phyloP scores from a whole-genome alignment of 164 flowering plant genomes.

The Vitis labrusca region DNA sequence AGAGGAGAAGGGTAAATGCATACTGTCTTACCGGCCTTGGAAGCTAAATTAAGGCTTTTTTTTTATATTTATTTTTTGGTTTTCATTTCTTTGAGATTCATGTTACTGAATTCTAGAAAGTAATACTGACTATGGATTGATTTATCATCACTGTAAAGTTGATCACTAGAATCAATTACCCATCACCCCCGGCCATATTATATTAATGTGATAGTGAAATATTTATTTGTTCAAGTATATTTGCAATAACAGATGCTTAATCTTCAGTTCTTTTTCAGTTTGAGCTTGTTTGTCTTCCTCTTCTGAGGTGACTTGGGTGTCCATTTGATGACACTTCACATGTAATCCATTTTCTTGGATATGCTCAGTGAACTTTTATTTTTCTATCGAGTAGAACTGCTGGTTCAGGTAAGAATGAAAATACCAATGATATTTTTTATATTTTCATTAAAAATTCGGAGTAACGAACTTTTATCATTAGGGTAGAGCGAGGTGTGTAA shows the following conservation, averaged over 20 bases:
- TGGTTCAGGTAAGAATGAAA: no score
- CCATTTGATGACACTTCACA: no score
- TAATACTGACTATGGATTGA: slow-evolving; percentile 11
- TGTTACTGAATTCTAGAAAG: background rate
- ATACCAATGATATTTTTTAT: no score
- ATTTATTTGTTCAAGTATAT: slow-evolving; percentile 12
- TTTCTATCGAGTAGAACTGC: no score
- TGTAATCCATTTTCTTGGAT: no score
- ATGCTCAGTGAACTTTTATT: no score
- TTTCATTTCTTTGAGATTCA: background rate
- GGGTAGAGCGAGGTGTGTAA: no score
- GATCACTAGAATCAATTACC: slow-evolving; percentile 6
- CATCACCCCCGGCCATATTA: background rate
- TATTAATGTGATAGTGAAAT: slow-evolving; percentile 4
- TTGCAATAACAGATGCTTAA: background rate
- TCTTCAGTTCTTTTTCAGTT: background rate
- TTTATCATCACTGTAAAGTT: slow-evolving; percentile 23
- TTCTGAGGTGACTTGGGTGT: no score
- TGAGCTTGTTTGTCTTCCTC: no score
- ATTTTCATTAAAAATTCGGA: no score
- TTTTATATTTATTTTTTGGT: background rate
- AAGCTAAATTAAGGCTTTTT: background rate
- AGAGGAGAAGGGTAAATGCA: background rate
- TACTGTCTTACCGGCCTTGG: background rate
- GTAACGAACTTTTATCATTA: no score